These are phyloP conservation scores for Saprolegnia diclina DNA, from an alignment of 352 stramenopile species.

Conservation along the genomic window DNA sequence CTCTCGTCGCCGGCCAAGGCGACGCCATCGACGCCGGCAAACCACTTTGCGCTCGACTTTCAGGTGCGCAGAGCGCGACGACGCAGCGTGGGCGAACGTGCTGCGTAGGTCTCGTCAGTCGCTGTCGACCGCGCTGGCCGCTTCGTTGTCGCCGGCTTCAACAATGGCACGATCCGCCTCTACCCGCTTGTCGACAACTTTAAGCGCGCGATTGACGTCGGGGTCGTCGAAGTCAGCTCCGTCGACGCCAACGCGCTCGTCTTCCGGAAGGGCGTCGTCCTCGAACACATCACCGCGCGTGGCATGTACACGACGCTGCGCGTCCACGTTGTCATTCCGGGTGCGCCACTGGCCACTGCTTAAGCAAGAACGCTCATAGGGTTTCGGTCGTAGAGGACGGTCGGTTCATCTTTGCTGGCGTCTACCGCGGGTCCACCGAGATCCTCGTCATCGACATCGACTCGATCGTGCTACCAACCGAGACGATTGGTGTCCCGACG, in stretches of 20 bases:
- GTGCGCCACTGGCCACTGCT: constrained; percentile 7
- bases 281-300: constrained; percentile 74
- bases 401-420: constrained; percentile 81
- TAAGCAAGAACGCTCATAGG: too few relatives aligned
- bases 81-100: too few relatives aligned
- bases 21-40: not conserved
- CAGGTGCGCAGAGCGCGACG: constrained; percentile 10
- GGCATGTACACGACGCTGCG: constrained; percentile 82
- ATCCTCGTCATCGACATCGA: constrained; percentile 79
- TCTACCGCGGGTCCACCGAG: constrained; percentile 81
- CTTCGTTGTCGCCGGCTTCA: constrained; percentile 76
- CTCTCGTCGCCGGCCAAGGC: constrained; percentile 5
- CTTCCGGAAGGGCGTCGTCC: constrained; percentile 62
- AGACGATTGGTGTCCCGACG: constrained; percentile 39
- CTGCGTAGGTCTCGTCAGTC: constrained; percentile 55
- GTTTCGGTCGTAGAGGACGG: constrained; percentile 38
- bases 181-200: constrained; percentile 47
- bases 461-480: constrained; percentile 58
- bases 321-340: constrained; percentile 61
- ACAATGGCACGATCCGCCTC: constrained; percentile 57
- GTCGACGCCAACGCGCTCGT: constrained; percentile 42
- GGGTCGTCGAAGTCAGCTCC: not conserved
- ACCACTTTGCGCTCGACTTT: constrained; percentile 25
- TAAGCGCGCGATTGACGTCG: constrained; percentile 1
- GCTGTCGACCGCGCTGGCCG: constrained; percentile 55